Evolutionary conservation across 805 yeast species (phyloP), one percentile per base, ranked within the genome.

Genomic region (Myxozyma nipponensis): DNA sequence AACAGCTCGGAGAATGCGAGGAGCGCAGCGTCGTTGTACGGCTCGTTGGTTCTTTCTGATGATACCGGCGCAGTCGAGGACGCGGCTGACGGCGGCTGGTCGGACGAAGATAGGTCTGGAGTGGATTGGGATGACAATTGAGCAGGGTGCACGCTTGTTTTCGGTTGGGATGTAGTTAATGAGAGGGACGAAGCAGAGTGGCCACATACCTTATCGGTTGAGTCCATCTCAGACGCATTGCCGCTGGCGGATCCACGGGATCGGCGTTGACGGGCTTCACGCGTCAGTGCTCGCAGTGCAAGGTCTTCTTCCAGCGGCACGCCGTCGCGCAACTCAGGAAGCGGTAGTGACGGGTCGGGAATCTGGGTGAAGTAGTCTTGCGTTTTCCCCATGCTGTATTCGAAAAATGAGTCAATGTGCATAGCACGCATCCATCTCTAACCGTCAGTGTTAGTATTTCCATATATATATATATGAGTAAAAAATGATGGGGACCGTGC

Each of bases 371-470:
- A 56, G 40, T 56, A 56, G 4, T 30, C 49, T 21, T 49, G 54
- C 10, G 50, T 36, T 24, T 50, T 46, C n/a, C 48, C 50, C 46
- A 54, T 35, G 44, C 57, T 50, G 23, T 41, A 54, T 42, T 54
- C 59, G 30, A 56, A 56, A 32, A 54, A 56, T 13, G 58, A 53
- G 44, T 56, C 59, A 38, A 56, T 50, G 21, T 56, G 59, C 58
- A 54, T 56, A 4, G 54, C 52, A 3, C 52, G 43, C 59, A 56
- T 54, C 59, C 59, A 56, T 39, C 55, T 40, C 54, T 51, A 28
- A 23, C 13, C 6, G 19, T 23, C 22, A 25, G 34, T 26, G 7
- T 40, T 18, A n/a, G n/a, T n/a, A n/a, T n/a, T n/a, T n/a, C n/a
- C n/a, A n/a, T n/a, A n/a, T n/a, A n/a, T n/a, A 24, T 13, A 10